Evolutionary conservation across 257 asterid species (phyloP), one percentile per base, ranked within the genome.

Genomic region (Penstemon davidsonii): DNA sequence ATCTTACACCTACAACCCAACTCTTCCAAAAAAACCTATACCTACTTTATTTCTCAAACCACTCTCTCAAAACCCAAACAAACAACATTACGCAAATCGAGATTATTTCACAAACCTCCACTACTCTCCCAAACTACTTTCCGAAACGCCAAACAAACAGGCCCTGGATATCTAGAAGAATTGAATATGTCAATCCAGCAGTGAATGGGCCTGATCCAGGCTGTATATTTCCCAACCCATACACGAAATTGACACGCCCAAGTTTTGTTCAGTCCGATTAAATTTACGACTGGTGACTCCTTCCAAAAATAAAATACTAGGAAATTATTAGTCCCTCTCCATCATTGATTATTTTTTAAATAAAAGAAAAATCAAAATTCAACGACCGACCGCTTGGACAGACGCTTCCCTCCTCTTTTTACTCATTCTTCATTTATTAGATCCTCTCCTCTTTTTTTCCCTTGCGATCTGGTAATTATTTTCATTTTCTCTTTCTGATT

Each of bases 371-470:
- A 37, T 55, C 8, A 66, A 58, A 50, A 66, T 63, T 38, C 59
- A 12, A 46, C 71, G 66, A 67, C 77, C 77, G 60, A 73, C 72
- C 71, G 77, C 61, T 65, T 70, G 73, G 76, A 54, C 75, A 33
- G 74, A 76, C 81, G 75, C 77, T 81, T 80, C 87, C 85, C 77
- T 79, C 83, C 73, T 66, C 81, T 71, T 80, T 71, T 81, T 62
- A 74, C 70, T 71, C 72, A 41, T 66, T 75, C 77, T 64, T 52
- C 77, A 80, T 78, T 80, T 71, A 75, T 81, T 75, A 83, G 87
- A 81, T 83, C 87, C 71, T 59, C 61, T 62, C 68, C 58, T 57
- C 19, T 74, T 66, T 10, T 25, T 33, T 33, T 60, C 69, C 54
- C 64, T 39, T 41, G 69, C 85, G 83, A 81, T 83, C 88, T 79